Evolutionary conservation across 768 basidiomycete species (phyloP).

Genomic region (Favolaschia claudopus): DNA sequence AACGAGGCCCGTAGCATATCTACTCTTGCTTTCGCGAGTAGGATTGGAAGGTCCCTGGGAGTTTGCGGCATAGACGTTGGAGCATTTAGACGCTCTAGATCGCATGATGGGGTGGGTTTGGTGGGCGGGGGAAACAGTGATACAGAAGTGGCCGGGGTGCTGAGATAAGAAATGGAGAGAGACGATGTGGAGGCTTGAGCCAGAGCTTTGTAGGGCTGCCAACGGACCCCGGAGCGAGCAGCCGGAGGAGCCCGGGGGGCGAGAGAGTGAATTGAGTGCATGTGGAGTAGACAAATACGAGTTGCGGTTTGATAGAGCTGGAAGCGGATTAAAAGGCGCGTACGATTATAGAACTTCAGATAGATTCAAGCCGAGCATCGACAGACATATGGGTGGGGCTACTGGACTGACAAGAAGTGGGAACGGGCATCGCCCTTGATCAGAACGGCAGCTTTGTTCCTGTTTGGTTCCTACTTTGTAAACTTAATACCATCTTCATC

Average conservation of each 20-base stretch:
- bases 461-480: too few species aligned
- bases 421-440: too few species aligned
- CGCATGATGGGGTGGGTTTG: slow-evolving; percentile 38
- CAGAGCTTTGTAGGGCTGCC: slow-evolving; percentile 78
- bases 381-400: slow-evolving; percentile 30
- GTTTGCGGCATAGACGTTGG: slow-evolving; percentile 35
- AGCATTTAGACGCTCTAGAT: slow-evolving; percentile 37
- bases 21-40: slow-evolving; percentile 57
- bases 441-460: too few species aligned
- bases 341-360: slow-evolving; percentile 46
- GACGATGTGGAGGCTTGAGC: too few species aligned
- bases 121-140: slow-evolving; percentile 55
- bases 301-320: slow-evolving; percentile 34
- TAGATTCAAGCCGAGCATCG: slow-evolving; percentile 43
- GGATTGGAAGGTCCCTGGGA: slow-evolving; percentile 39
- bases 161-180: slow-evolving; percentile 54
- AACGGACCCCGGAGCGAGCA: slow-evolving; percentile 73
- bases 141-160: slow-evolving; percentile 67
- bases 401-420: slow-evolving; percentile 20
- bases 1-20: slow-evolving; percentile 72
- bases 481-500: too few species aligned
- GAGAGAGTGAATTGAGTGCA: slow-evolving; percentile 47
- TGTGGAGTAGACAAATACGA: slow-evolving; percentile 28
- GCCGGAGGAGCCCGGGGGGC: slow-evolving; percentile 78
- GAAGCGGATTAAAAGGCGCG: slow-evolving; percentile 33